Evolutionary conservation across 345 rosid species (phyloP).

Genomic region (Eucalyptus polyanthemos): DNA sequence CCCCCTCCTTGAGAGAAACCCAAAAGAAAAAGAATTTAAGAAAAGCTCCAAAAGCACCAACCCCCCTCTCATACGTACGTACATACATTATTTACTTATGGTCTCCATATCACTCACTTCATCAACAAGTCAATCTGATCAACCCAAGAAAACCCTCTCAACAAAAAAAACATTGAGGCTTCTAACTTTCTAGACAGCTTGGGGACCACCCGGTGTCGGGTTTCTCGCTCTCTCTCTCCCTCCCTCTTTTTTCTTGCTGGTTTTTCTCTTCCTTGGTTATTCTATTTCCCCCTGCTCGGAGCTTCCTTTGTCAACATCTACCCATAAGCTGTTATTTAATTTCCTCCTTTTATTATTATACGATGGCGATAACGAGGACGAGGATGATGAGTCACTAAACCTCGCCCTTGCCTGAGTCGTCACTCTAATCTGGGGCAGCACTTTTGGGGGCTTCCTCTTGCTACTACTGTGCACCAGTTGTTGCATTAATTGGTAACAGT

Average conservation of each 20-base stretch:
- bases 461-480: conserved; percentile 31
- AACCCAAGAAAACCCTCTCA: conserved; percentile 14
- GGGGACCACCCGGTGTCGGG: background rate
- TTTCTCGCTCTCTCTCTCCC: background rate
- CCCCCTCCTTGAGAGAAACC: conserved; percentile 24
- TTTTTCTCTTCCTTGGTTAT: background rate
- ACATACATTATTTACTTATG: conserved; percentile 3
- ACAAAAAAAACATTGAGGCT: conserved; percentile 39
- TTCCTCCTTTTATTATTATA: conserved; percentile 60
- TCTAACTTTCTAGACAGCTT: background rate
- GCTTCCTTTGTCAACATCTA: conserved; percentile 52
- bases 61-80: conserved; percentile 16
- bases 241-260: background rate
- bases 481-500: conserved; percentile 80
- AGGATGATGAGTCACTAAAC: conserved; percentile 23
- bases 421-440: conserved; percentile 53
- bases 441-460: conserved; percentile 36
- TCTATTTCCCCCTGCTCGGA: conserved; percentile 14
- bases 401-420: conserved; percentile 47
- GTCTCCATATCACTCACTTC: conserved; percentile 26
- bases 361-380: conserved; percentile 33
- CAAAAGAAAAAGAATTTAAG: conserved; percentile 6
- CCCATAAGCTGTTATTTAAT: conserved; percentile 51
- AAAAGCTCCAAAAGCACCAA: conserved; percentile 25
- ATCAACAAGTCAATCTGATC: conserved; percentile 4